Evolutionary conservation across 1,139 yeast genomes (phyloP), one percentile per base, ranked within the genome.

Genomic region (Saccharomyces hybrid): DNA sequence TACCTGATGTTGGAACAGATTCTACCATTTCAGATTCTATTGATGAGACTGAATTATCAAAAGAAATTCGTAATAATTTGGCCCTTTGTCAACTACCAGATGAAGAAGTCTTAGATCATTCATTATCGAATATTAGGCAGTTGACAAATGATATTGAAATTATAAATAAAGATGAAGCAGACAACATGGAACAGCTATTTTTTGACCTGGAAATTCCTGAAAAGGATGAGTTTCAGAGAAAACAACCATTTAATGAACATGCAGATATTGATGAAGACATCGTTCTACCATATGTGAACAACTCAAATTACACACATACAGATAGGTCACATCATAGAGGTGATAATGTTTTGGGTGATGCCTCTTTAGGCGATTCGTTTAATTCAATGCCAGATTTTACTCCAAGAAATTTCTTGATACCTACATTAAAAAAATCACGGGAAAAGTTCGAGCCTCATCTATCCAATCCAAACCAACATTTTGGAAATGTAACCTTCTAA

Each of bases 401-500:
- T 52, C 62, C 62, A 50, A 55, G 62, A 58, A 58, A 59, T 50
- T 58, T 59, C 44, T 50, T 57, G 50, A 50, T 55, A 38, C 52
- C 58, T 38, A 38, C 44, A 14, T 38, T 38, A 38, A 20, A 38
- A 13, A 38, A 38, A 38, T 38, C 44, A 38, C 44, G 16, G 6
- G 44, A 38, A 38, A 38, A 38, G 44, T 38, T 38, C 20, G 44
- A 38, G 23, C 9, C 44, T 20, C 44, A 38, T 38, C 20, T 38
- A 38, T 38, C 44, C 9, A 38, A 38, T 9, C n/a, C 23, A 38
- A 38, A 38, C 6, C 44, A 38, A 20, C 44, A 38, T 38, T 38
- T 38, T 38, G 44, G 44, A n/a, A 38, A 38, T 38, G n/a, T 38
- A 38, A 38, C 44, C 44, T 38, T 38, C 20, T 38, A 38, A 20